These are phyloP conservation scores for Thyridium curvatum DNA, from an alignment of 2,329 filamentous ascomycete species.

Conservation along the genomic window DNA sequence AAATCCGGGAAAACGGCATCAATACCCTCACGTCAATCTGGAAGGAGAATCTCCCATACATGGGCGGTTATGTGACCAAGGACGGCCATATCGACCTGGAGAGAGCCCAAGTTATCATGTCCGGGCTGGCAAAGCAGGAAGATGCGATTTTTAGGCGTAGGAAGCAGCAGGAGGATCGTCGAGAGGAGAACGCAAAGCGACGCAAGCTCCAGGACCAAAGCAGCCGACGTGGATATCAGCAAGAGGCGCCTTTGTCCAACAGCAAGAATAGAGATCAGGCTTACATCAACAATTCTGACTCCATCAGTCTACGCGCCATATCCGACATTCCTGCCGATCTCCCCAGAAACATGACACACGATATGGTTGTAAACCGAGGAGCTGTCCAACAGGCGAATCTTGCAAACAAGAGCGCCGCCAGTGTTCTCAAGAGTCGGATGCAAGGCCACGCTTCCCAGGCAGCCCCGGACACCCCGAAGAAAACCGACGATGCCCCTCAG, in stretches of 20 bases:
- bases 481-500: slow-evolving; percentile 13
- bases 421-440: slow-evolving; percentile 75
- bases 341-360: slow-evolving; percentile 65
- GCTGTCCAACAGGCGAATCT: slow-evolving; percentile 62
- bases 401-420: slow-evolving; percentile 92
- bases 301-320: slow-evolving; percentile 24
- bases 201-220: slow-evolving; percentile 63
- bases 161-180: slow-evolving; percentile 78
- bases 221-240: slow-evolving; percentile 17
- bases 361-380: slow-evolving; percentile 76
- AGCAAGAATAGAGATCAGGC: slow-evolving; percentile 9
- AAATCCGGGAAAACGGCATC: slow-evolving; percentile 95
- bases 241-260: slow-evolving; percentile 18
- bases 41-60: slow-evolving; percentile 82
- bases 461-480: slow-evolving; percentile 9
- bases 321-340: slow-evolving; percentile 46
- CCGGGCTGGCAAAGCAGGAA: slow-evolving; percentile 86
- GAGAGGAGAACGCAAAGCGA: slow-evolving; percentile 72
- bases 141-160: slow-evolving; percentile 87
- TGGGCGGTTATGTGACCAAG: slow-evolving; percentile 95
- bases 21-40: slow-evolving; percentile 95
- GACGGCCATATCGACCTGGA: slow-evolving; percentile 87
- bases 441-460: slow-evolving; percentile 36
- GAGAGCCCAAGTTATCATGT: slow-evolving; percentile 79
- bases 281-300: slow-evolving; percentile 8